Evolutionary conservation across 2,329 filamentous ascomycete species (phyloP), one percentile per base, ranked within the genome.

Genomic region (Hymenoscyphus repandus): DNA sequence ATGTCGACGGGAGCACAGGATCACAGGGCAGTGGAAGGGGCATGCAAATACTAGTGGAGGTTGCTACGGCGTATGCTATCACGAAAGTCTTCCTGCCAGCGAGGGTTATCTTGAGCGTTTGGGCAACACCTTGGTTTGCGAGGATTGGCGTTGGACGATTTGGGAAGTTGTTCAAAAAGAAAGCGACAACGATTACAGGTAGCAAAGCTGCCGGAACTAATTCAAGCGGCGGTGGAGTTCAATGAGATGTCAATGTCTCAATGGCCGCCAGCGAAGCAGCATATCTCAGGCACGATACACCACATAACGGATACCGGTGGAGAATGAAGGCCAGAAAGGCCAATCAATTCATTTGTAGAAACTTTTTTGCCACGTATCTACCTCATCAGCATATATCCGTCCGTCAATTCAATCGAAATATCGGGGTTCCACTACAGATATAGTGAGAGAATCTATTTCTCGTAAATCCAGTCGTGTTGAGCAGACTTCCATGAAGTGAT

Each of bases 391-490:
- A n/a, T n/a, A n/a, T n/a, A 33, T 30, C 15, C 27, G 30, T 42
- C 12, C 38, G 30, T n/a, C n/a, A 33, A 34, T 36, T 45, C 39
- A 30, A 32, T 22, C 33, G 15, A 13, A 11, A 17, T n/a, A 27
- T 33, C 34, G 50, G 40, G 49, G 36, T 45, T 38, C 45, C 20
- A 22, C 31, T 49, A 22, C 43, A 34, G 31, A 33, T 33, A 49
- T 49, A 61, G 62, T 46, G 50, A 50, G 42, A 60, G 40, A 34
- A 61, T 64, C 60, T 66, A 66, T 81, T 95, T 92, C 88, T 99
- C 93, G 80, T 96, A 97, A 80, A 97, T 79, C 93, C 93, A 97
- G 80, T 88, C 83, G 76, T 87, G 82, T 77, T 88, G 81, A 71
- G 88, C 79, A 64, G 79, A 78, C 82, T 93, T 92, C 83, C 88